Conservation (phyloP, 2,329 filamentous ascomycete genomes). For the Waltergamsia citrina region DNA sequence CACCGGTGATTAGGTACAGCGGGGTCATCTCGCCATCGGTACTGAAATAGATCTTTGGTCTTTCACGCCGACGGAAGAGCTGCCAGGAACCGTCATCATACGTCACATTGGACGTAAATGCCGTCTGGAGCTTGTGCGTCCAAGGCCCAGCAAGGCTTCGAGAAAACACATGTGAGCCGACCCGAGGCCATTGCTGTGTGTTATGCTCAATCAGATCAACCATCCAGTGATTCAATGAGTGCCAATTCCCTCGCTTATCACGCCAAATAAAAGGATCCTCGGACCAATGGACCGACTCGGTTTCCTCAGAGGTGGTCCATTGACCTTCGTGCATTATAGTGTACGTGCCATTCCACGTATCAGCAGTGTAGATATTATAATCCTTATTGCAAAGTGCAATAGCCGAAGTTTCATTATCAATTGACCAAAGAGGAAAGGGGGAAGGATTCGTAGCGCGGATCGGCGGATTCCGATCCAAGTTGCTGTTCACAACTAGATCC, state of each 20-base stretch:
- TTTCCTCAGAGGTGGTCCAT: too few species aligned
- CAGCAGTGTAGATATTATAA: too few species aligned
- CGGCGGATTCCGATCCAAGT: too few species aligned
- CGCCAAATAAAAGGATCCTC: conserved; percentile 23
- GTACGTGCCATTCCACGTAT: too few species aligned
- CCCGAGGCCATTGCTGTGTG: too few species aligned
- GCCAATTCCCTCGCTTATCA: conserved; percentile 20
- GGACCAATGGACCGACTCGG: too few species aligned
- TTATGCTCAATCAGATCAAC: conserved; percentile 12
- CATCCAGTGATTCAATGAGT: conserved; percentile 20
- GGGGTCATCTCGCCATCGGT: conserved; percentile 33
- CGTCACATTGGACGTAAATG: conserved; percentile 16
- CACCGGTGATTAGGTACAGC: conserved; percentile 34
- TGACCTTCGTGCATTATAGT: too few species aligned
- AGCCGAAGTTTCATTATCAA: too few species aligned
- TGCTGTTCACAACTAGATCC: too few species aligned
- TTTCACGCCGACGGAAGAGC: conserved; percentile 31
- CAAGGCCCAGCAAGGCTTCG: conserved; percentile 16
- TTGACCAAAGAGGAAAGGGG: too few species aligned
- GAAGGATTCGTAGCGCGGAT: too few species aligned
- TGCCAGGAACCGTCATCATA: conserved; percentile 27
- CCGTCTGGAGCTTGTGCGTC: conserved; percentile 15
- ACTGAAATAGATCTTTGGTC: conserved; percentile 38
- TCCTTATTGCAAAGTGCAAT: too few species aligned
- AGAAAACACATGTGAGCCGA: conserved; percentile 18